Evolutionary conservation across 1,284 basidiomycete species (phyloP).

Genomic region (Austropuccinia psidii): DNA sequence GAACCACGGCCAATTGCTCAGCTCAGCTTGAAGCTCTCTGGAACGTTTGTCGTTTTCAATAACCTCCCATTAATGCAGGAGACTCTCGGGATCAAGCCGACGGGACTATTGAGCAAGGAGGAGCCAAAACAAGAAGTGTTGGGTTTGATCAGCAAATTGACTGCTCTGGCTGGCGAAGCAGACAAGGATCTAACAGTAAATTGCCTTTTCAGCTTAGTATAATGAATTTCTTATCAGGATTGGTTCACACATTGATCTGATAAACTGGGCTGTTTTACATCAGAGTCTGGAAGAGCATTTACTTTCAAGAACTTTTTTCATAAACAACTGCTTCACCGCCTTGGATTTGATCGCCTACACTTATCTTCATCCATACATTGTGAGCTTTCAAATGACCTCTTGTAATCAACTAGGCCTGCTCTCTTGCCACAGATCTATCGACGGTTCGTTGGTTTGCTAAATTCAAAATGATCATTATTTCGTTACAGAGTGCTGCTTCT

Average conservation of each 20-base stretch:
- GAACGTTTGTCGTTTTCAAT: too few relatives aligned
- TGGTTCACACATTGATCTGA: neutral
- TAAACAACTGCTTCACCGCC: neutral
- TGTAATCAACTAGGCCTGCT: too few relatives aligned
- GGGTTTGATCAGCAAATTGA: conserved; percentile 16
- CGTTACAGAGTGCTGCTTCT: neutral
- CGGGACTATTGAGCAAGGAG: too few relatives aligned
- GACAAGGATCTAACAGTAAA: neutral
- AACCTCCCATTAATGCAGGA: too few relatives aligned
- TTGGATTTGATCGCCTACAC: conserved; percentile 19
- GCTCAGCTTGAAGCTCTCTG: too few relatives aligned
- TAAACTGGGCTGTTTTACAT: neutral
- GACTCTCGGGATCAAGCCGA: too few relatives aligned
- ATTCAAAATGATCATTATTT: neutral
- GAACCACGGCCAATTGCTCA: too few relatives aligned
- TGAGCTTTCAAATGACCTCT: neutral
- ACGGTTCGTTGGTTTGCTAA: neutral
- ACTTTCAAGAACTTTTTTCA: conserved; percentile 22
- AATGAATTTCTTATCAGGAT: neutral
- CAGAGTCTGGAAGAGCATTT: conserved; percentile 21
- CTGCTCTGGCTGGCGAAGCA: neutral
- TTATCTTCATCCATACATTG: conserved; percentile 26
- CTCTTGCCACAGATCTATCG: too few relatives aligned
- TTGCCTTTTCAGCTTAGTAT: neutral
- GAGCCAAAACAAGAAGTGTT: neutral